phyloP scores from a whole-genome alignment of 2,329 filamentous ascomycete species.

The Achaetomium macrosporum region DNA sequence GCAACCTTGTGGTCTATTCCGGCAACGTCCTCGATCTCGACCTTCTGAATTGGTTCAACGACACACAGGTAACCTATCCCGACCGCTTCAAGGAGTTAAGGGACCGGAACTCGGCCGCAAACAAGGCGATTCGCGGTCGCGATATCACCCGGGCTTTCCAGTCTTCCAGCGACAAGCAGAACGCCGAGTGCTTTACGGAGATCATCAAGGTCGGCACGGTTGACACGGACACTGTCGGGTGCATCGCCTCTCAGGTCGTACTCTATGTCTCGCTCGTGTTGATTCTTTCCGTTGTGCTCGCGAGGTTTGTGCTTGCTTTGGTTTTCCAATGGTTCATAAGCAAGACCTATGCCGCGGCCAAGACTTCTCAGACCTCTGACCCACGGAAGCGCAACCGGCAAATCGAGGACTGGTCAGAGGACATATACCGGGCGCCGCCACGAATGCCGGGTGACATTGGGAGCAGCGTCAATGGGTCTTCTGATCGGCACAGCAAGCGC shows the following conservation, averaged over 20 bases:
- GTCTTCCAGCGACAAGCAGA: conserved; percentile 66
- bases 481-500: conserved; percentile 72
- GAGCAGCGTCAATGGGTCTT: conserved; percentile 55
- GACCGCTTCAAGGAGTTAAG: conserved; percentile 73
- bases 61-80: conserved; percentile 69
- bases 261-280: conserved; percentile 89
- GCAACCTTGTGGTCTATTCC: conserved; percentile 91
- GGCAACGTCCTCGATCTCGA: conserved; percentile 88
- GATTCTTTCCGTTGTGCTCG: conserved; percentile 80
- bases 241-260: conserved; percentile 95
- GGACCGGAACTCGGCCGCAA: conserved; percentile 54
- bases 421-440: conserved; percentile 88
- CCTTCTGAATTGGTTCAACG: conserved; percentile 86
- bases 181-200: conserved; percentile 82
- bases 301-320: conserved; percentile 83
- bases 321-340: conserved; percentile 96
- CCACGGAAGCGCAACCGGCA: conserved; percentile 81
- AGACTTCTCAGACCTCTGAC: conserved; percentile 76
- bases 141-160: conserved; percentile 90
- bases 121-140: conserved; percentile 65
- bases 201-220: conserved; percentile 95
- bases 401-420: conserved; percentile 96
- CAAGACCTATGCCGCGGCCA: conserved; percentile 74
- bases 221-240: conserved; percentile 92
- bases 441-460: conserved; percentile 71